Conservation (phyloP, 2,329 filamentous ascomycete species). For the Aspergillus quadricinctus region DNA sequence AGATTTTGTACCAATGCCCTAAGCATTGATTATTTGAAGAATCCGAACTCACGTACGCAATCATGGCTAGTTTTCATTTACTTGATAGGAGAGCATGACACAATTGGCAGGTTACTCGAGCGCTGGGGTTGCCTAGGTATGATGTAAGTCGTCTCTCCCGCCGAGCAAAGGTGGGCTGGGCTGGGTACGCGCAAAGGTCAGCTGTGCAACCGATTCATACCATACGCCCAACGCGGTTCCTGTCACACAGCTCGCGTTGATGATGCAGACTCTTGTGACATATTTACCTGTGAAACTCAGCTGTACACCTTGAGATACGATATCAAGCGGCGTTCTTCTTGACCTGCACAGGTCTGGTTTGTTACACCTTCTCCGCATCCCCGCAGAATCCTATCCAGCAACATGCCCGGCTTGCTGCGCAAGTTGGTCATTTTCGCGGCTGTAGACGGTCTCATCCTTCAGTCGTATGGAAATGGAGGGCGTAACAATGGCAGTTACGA, state of each 20-base stretch:
- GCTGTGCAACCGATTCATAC: background rate
- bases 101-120: background rate
- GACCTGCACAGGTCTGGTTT: background rate
- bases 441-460: slow-evolving; percentile 76
- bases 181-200: background rate
- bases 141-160: background rate
- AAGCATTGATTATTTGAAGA: background rate
- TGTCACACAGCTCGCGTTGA: background rate
- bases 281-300: background rate
- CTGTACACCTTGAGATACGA: background rate
- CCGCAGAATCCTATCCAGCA: slow-evolving; percentile 9
- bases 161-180: background rate
- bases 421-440: slow-evolving; percentile 78
- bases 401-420: slow-evolving; percentile 72
- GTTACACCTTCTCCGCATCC: background rate
- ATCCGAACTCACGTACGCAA: background rate
- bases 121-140: background rate
- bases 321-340: background rate
- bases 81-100: background rate
- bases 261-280: background rate
- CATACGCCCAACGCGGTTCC: background rate
- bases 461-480: slow-evolving; percentile 56
- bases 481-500: slow-evolving; percentile 49
- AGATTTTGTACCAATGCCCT: slow-evolving; percentile 12
- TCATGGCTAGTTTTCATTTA: background rate